These are phyloP conservation scores for Aureobasidium lini DNA, from an alignment of 2,329 filamentous ascomycete genomes.

Conservation along the genomic window DNA sequence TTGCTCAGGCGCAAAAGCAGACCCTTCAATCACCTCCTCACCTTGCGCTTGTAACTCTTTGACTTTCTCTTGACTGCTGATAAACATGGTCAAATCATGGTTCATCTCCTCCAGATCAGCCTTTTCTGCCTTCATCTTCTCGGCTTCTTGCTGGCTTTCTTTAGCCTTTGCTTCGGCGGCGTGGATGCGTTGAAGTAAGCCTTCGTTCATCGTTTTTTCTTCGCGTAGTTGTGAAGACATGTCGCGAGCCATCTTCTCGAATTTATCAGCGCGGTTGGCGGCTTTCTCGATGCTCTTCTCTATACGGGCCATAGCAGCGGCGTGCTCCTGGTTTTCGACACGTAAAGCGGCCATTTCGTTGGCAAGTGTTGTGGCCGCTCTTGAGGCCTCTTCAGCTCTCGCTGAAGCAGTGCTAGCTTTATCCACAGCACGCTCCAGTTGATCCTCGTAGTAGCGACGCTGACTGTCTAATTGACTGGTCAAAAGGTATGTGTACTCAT, in stretches of 20 bases:
- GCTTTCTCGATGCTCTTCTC: conserved; percentile 68
- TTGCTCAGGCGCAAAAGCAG: conserved; percentile 49
- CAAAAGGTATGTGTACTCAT: conserved; percentile 91
- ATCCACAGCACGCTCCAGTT: conserved; percentile 79
- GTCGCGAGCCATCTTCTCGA: conserved; percentile 66
- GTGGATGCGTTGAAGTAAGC: conserved; percentile 73
- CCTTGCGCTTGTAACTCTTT: conserved; percentile 52
- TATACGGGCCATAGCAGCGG: conserved; percentile 56
- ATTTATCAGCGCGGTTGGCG: conserved; percentile 60
- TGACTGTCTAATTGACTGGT: conserved; percentile 91
- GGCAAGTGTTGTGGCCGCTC: conserved; percentile 43
- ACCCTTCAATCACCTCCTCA: conserved; percentile 67
- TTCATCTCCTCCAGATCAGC: conserved; percentile 78
- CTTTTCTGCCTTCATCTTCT: conserved; percentile 45
- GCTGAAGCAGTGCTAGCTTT: conserved; percentile 72
- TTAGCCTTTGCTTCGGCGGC: conserved; percentile 55
- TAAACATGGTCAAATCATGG: conserved; percentile 78
- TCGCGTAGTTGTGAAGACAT: conserved; percentile 72
- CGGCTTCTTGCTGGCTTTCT: conserved; percentile 43
- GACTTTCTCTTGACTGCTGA: conserved; percentile 74
- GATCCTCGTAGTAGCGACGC: conserved; percentile 86
- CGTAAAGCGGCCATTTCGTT: conserved; percentile 48
- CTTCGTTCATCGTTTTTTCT: conserved; percentile 77
- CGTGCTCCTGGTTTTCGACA: conserved; percentile 42
- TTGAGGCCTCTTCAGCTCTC: conserved; percentile 55